A percentile compares a stretch with the other conserved stretches of the same genome.
Conservation (phyloP, 805 yeast species). For the Lipomyces oligophaga region DNA sequence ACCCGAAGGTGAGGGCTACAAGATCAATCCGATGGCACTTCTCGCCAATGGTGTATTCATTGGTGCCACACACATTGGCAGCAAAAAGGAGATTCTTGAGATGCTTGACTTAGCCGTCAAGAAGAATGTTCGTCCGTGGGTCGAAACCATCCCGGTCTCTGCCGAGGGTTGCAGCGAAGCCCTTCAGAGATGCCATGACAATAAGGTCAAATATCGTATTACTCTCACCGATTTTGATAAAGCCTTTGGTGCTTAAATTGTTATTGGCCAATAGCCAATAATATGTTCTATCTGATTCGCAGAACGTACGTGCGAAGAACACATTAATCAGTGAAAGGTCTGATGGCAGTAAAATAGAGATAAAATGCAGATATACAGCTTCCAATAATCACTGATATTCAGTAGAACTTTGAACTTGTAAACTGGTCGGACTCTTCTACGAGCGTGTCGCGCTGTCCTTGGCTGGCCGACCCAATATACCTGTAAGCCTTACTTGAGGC, state of each 20-base stretch:
- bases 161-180: slow-evolving; percentile 38
- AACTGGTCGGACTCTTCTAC: too few relatives aligned
- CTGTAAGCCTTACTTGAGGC: too few relatives aligned
- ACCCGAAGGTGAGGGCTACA: slow-evolving; percentile 41
- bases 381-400: too few relatives aligned
- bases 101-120: slow-evolving; percentile 63
- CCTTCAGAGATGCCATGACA: slow-evolving; percentile 37
- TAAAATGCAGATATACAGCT: too few relatives aligned
- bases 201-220: slow-evolving; percentile 43
- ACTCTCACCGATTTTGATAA: slow-evolving; percentile 45
- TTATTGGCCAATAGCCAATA: background rate
- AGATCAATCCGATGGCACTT: slow-evolving; percentile 20
- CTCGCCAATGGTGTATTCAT: slow-evolving; percentile 42
- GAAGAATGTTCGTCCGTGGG: slow-evolving; percentile 36
- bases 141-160: slow-evolving; percentile 39
- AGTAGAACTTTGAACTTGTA: too few relatives aligned
- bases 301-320: too few relatives aligned
- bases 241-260: slow-evolving; percentile 34
- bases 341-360: too few relatives aligned
- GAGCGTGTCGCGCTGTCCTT: too few relatives aligned
- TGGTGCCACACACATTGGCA: slow-evolving; percentile 61
- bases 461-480: too few relatives aligned
- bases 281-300: too few relatives aligned
- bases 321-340: too few relatives aligned
- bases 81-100: slow-evolving; percentile 59